Conservation (phyloP, 257 asterid genomes). For the Craterostigma plantagineum region DNA sequence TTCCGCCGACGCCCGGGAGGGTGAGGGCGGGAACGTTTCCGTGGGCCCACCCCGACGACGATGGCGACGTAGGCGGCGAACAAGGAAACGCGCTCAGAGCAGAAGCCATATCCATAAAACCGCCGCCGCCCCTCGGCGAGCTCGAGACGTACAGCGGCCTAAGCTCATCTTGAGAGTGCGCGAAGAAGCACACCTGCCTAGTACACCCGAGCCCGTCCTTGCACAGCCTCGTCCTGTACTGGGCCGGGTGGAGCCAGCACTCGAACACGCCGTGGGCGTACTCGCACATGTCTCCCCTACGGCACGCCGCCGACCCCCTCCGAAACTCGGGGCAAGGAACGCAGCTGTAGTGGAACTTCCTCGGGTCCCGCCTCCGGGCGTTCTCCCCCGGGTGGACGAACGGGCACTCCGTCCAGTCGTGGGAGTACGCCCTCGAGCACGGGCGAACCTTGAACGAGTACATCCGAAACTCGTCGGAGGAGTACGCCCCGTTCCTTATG, state of each 20-base stretch:
- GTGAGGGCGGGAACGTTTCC: constrained; percentile 51
- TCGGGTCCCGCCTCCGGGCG: constrained; percentile 89
- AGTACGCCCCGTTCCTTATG: constrained; percentile 61
- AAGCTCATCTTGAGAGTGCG: constrained; percentile 79
- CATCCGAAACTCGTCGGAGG: constrained; percentile 91
- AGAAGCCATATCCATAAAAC: constrained; percentile 78
- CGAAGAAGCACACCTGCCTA: constrained; percentile 81
- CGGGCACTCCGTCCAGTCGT: constrained; percentile 98
- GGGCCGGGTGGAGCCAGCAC: constrained; percentile 99
- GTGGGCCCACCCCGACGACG: constrained; percentile 48
- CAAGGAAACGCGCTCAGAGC: constrained; percentile 63
- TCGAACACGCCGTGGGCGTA: constrained; percentile 98
- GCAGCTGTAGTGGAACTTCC: constrained; percentile 87
- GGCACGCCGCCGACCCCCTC: constrained; percentile 59
- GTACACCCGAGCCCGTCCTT: constrained; percentile 79
- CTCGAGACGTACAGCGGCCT: constrained; percentile 85
- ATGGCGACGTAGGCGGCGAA: constrained; percentile 53
- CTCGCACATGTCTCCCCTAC: constrained; percentile 97
- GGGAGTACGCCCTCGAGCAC: constrained; percentile 95
- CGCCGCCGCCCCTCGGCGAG: constrained; percentile 28
- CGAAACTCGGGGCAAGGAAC: constrained; percentile 98
- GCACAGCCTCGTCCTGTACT: constrained; percentile 72
- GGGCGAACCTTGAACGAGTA: constrained; percentile 85
- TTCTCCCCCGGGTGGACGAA: constrained; percentile 96
- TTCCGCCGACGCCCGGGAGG: no score